These are phyloP conservation scores for Polyplosphaeria fusca DNA, from an alignment of 495 filamentous ascomycete species.

Conservation along the genomic window DNA sequence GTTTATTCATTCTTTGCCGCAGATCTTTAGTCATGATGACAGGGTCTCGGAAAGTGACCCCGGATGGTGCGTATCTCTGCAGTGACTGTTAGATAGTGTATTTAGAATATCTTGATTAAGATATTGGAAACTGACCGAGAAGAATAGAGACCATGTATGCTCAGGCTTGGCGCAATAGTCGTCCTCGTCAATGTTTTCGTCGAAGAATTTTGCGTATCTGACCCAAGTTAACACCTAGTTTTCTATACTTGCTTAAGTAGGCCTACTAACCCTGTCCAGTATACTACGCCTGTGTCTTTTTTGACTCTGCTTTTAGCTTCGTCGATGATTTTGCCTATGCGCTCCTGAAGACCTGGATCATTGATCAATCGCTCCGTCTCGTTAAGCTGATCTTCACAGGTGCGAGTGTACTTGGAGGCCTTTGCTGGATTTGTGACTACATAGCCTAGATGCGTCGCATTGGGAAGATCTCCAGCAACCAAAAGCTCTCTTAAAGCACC, in stretches of 20 bases:
- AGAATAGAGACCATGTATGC: not conserved
- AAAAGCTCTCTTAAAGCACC: not conserved
- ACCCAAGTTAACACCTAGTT: too few relatives aligned
- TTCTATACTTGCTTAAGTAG: too few relatives aligned
- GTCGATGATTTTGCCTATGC: not conserved
- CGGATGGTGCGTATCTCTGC: too few relatives aligned
- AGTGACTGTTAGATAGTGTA: too few relatives aligned
- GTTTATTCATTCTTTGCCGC: not conserved
- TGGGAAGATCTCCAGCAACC: not conserved
- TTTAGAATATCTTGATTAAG: too few relatives aligned
- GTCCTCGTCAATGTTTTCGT: not conserved
- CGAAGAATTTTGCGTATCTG: conserved; percentile 1
- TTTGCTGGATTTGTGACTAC: too few relatives aligned
- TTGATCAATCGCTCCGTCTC: not conserved
- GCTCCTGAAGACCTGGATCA: not conserved
- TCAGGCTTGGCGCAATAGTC: not conserved
- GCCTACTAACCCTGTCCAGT: too few relatives aligned
- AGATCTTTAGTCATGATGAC: not conserved
- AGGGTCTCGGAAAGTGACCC: not conserved
- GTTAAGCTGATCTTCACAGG: not conserved
- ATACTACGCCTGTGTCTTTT: not conserved
- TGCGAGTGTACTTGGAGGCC: not conserved
- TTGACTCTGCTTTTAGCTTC: not conserved
- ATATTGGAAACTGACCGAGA: not conserved
- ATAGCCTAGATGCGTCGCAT: not conserved